Percentiles rank a stretch among this genome's conserved stretches.
phyloP scores from a whole-genome alignment of 2,329 filamentous ascomycete genomes.

The Colletotrichum sp. region DNA sequence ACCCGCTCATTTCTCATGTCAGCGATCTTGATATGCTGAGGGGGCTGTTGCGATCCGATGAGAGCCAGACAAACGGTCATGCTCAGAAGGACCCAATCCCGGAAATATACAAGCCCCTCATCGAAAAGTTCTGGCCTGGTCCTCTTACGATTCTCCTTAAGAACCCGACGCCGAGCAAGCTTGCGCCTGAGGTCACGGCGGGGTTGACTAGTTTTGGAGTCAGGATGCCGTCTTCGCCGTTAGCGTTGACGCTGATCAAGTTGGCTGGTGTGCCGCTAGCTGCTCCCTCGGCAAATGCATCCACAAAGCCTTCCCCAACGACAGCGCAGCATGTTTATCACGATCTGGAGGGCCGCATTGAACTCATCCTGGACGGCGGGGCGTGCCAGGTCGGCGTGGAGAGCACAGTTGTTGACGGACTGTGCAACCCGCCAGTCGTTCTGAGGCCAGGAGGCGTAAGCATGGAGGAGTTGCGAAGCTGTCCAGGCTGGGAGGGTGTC shows the following conservation, averaged over 20 bases:
- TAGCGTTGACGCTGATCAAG: constrained; percentile 89
- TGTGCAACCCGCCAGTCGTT: constrained; percentile 80
- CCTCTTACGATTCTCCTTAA: constrained; percentile 90
- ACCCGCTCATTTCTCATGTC: constrained; percentile 93
- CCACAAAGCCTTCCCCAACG: constrained; percentile 90
- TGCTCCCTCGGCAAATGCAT: constrained; percentile 92
- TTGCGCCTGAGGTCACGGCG: constrained; percentile 93
- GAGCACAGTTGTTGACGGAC: constrained; percentile 93
- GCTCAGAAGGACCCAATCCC: constrained; percentile 59
- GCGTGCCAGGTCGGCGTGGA: constrained; percentile 89
- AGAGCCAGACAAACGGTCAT: constrained; percentile 11
- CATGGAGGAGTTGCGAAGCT: constrained; percentile 76
- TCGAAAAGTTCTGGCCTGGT: constrained; percentile 90
- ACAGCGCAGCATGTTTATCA: constrained; percentile 87
- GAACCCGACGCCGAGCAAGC: constrained; percentile 68
- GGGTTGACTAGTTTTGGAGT: constrained; percentile 85
- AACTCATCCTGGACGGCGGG: constrained; percentile 88
- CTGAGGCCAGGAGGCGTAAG: constrained; percentile 87
- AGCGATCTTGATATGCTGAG: constrained; percentile 80
- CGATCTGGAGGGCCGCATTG: constrained; percentile 82
- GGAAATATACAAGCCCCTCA: constrained; percentile 76
- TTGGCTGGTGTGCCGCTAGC: constrained; percentile 80
- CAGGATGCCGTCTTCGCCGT: constrained; percentile 83
- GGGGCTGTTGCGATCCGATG: constrained; percentile 54
- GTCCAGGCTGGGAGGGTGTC: constrained; percentile 82